Evolutionary conservation across 2,329 filamentous ascomycete genomes (phyloP).

Genomic region (Botrytis galanthina): DNA sequence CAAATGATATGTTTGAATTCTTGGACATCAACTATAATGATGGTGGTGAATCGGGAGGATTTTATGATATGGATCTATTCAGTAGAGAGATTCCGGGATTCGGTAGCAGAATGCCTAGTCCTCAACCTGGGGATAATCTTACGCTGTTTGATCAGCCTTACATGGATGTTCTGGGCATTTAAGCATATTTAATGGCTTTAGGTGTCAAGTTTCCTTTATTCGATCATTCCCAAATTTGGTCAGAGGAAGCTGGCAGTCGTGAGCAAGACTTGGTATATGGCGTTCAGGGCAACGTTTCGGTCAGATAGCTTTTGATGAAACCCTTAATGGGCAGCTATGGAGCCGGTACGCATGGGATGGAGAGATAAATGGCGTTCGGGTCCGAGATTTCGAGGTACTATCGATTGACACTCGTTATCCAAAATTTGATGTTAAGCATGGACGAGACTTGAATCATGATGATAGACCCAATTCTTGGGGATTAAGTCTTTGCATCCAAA

Average conservation of each 20-base stretch:
- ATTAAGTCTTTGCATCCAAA: background rate
- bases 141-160: background rate
- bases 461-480: background rate
- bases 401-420: too few species aligned
- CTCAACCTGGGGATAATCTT: slow-evolving; percentile 3
- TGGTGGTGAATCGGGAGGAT: slow-evolving; percentile 13
- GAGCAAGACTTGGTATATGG: background rate
- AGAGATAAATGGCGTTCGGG: background rate
- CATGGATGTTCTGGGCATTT: background rate
- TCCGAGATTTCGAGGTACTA: too few species aligned
- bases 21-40: slow-evolving; percentile 10
- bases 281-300: background rate
- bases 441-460: background rate
- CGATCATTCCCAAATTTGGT: background rate
- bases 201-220: background rate
- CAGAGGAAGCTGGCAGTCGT: background rate
- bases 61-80: slow-evolving; percentile 14
- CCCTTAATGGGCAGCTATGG: background rate
- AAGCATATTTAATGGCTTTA: background rate
- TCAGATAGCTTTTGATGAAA: background rate
- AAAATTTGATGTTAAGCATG: background rate
- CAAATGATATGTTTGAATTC: slow-evolving; percentile 10
- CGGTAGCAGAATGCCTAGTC: slow-evolving; percentile 7
- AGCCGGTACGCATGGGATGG: background rate
- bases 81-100: slow-evolving; percentile 7